Conservation (phyloP, 129 eudicot species). For the Tagetes erecta region DNA sequence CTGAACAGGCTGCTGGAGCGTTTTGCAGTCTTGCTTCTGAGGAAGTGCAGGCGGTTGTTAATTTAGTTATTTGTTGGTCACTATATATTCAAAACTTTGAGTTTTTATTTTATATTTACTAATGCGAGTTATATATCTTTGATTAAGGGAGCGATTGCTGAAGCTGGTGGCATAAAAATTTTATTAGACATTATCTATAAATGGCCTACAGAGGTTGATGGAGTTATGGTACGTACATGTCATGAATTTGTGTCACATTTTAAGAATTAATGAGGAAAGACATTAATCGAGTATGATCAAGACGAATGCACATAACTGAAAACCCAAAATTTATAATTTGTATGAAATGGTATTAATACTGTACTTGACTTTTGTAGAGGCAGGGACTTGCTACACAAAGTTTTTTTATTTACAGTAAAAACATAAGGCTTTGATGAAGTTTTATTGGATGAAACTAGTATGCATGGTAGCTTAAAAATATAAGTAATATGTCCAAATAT, state of each 20-base stretch:
- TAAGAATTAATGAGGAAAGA: neutral
- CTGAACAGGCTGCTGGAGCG: slow-evolving; percentile 98
- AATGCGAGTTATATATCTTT: neutral
- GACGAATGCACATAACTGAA: neutral
- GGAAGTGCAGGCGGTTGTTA: slow-evolving; percentile 85
- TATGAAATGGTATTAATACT: too few relatives aligned
- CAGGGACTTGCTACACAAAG: neutral
- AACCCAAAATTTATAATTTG: too few relatives aligned
- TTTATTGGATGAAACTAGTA: neutral
- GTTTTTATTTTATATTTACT: slow-evolving; percentile 6
- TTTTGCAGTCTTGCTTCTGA: slow-evolving; percentile 97
- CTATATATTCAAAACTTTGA: neutral
- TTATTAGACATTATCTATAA: slow-evolving; percentile 82
- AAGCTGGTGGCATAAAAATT: slow-evolving; percentile 88
- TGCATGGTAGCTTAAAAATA: too few relatives aligned
- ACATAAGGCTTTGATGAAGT: neutral
- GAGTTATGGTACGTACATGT: slow-evolving; percentile 81
- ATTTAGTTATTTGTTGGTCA: slow-evolving; percentile 2
- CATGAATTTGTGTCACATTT: neutral
- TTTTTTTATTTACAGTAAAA: too few relatives aligned
- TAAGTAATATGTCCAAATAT: too few relatives aligned
- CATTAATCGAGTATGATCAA: neutral
- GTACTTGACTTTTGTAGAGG: neutral
- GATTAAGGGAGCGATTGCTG: slow-evolving; percentile 78
- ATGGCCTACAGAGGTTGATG: slow-evolving; percentile 87